Evolutionary conservation across 1,139 yeast species (phyloP), one percentile per base, ranked within the genome.

Genomic region (Kodamaea derodonti): DNA sequence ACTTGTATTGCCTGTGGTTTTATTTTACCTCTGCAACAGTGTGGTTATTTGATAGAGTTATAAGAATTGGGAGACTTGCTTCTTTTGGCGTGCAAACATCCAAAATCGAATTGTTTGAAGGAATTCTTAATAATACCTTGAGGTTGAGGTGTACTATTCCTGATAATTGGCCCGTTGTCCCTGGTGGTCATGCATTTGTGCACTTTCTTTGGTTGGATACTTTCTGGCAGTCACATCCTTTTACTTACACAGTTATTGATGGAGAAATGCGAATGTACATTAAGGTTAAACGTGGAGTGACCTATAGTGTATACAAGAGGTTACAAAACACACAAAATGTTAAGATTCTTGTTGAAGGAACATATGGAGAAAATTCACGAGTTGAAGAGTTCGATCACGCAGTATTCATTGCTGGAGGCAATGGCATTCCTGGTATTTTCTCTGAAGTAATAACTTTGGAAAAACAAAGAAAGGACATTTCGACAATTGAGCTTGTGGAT

Each of bases 211-310:
- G 65, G 28, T 67, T 77, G 28, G 51, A 69, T 42, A 72, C 75
- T 35, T 81, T 81, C 43, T 84, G 78, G 79, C 87, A 82, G 51
- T 74, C 83, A 0, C 90, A 82, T 52, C 90, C 90, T 0, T 82
- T 82, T 48, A 78, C 87, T 0, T 68, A 77, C 11, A 65, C 78
- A 17, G 58, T 57, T 57, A 39, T 58, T 40, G 46, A 55, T 40
- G 55, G 66, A 50, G 49, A 64, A 48, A 47, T 72, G 4, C 52
- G 58, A 1, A 54, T 72, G 20, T 69, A 63, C 41, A 53, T 72
- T 31, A 71, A 69, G 45, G 69, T 69, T 9, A 74, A 73, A 43
- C 56, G 58, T 4, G 80, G 80, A 6, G 51, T 69, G 15, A 69
- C 78, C 0, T 52, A 54, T 29, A 49, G 56, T 8, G 45, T 73